A percentile compares a stretch with the other conserved stretches of the same genome.
Conservation (phyloP, 352 stramenopile genomes). For the Pythium grandisporangium region DNA sequence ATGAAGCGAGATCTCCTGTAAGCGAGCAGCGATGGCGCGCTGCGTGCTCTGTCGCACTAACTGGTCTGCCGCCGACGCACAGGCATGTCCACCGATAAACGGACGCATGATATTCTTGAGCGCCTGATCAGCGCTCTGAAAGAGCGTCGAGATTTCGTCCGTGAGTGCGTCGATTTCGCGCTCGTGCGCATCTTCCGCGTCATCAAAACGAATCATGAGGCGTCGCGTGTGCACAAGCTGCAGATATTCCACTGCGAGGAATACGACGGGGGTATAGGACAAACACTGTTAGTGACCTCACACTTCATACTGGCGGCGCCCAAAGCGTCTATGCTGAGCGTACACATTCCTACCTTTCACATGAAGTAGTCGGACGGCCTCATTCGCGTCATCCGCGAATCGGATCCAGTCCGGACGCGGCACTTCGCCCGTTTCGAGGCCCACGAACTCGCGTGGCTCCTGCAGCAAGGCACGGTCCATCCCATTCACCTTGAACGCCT, state of each 20-base stretch:
- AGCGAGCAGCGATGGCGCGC: conserved; percentile 39
- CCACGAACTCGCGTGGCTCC: conserved; percentile 29
- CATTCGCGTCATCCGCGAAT: conserved; percentile 54
- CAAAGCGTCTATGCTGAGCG: too few species aligned
- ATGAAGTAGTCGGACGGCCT: conserved; percentile 50
- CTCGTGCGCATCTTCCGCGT: conserved; percentile 57
- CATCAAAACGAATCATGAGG: conserved; percentile 78
- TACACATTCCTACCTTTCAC: conserved; percentile 41
- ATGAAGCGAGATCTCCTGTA: conserved; percentile 51
- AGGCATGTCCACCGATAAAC: conserved; percentile 37
- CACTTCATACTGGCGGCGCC: too few species aligned
- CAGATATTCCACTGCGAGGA: conserved; percentile 58
- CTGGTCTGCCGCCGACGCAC: conserved; percentile 33
- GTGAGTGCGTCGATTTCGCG: conserved; percentile 60
- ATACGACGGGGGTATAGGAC: background rate
- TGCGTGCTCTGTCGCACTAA: conserved; percentile 64
- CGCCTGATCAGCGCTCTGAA: conserved; percentile 53
- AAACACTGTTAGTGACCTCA: too few species aligned
- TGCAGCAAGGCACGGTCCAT: conserved; percentile 64
- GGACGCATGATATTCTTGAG: conserved; percentile 61
- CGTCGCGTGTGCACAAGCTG: conserved; percentile 66
- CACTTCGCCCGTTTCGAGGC: conserved; percentile 18
- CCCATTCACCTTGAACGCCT: conserved; percentile 34
- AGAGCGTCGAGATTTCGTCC: conserved; percentile 49
- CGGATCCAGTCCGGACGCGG: conserved; percentile 47